Conservation (phyloP, 768 basidiomycete species). For the Mycena maculata region DNA sequence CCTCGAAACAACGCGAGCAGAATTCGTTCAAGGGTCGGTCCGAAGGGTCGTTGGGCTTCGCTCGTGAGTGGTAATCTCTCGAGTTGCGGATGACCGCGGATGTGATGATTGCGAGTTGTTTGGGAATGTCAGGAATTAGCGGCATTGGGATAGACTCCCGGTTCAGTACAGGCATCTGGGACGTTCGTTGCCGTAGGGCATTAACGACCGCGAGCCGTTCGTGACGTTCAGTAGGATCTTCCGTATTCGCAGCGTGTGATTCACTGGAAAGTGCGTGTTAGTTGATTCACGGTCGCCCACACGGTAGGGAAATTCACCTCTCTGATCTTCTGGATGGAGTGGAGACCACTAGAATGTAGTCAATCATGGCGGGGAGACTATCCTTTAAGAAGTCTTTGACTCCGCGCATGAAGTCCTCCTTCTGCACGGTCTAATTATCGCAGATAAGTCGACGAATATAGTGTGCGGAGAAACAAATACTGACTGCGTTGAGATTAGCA, state of each 20-base stretch:
- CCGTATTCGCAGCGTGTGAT: slow-evolving; percentile 39
- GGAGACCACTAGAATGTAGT: slow-evolving; percentile 82
- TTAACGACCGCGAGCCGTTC: slow-evolving; percentile 66
- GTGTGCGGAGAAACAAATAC: slow-evolving; percentile 37
- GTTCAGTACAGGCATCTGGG: slow-evolving; percentile 66
- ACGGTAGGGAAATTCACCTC: slow-evolving; percentile 3
- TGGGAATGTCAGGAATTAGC: slow-evolving; percentile 80
- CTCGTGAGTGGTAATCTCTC: slow-evolving; percentile 51
- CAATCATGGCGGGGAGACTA: slow-evolving; percentile 76
- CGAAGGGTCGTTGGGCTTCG: slow-evolving; percentile 46
- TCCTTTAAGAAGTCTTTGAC: slow-evolving; percentile 79
- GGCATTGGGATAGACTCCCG: slow-evolving; percentile 81
- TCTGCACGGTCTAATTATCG: slow-evolving; percentile 64
- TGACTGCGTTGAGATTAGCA: slow-evolving; percentile 83
- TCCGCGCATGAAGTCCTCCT: slow-evolving; percentile 86
- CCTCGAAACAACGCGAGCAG: slow-evolving; percentile 69
- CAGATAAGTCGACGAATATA: neutral
- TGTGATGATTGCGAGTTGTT: slow-evolving; percentile 80
- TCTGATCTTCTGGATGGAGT: slow-evolving; percentile 53
- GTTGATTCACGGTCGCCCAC: slow-evolving; percentile 18
- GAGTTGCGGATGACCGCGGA: slow-evolving; percentile 81
- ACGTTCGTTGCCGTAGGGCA: slow-evolving; percentile 67
- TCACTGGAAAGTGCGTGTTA: slow-evolving; percentile 38
- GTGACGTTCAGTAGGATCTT: slow-evolving; percentile 53
- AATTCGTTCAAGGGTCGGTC: slow-evolving; percentile 65